Evolutionary conservation across 116 monocot species (phyloP), one percentile per base, ranked within the genome.

Genomic region (Dioscorea cayenensis): DNA sequence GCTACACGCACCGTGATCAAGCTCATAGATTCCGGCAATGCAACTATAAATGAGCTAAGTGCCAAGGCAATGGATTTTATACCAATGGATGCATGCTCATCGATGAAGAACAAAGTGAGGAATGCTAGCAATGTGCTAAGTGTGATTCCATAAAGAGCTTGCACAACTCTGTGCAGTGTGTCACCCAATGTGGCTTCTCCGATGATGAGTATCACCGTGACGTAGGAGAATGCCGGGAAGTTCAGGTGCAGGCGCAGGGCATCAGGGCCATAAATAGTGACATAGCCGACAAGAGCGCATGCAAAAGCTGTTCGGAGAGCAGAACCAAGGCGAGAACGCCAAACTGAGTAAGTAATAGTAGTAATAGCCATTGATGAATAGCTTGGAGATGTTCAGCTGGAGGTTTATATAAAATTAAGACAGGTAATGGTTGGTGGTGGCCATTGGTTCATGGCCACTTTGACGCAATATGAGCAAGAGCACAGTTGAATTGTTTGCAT

Each of bases 141-240:
- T 14, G 71, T 14, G 2, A 67, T 71, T 4, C 78, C 87, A 37
- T 73, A 81, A 16, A 84, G 8, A 2, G 84, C 72, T n/a, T 63
- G 25, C 27, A 65, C 66, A 9, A 76, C 73, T 6, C 81, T 76
- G n/a, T 49, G 78, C n/a, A 87, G 48, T 11, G 78, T 36, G 13
- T 75, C 81, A 0, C 84, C 87, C 11, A 84, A 73, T 23, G 79
- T 81, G 43, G 84, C 87, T 23, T 84, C 84, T 4, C 81, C 76
- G 2, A 71, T 64, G 52, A 84, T 43, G 67, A 87, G 77, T 35
- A 81, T 70, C 5, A 84, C 75, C 7, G 75, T 69, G 12, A 87
- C 87, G 52, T 87, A 87, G 35, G 87, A 81, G 73, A 87, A 84
- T 43, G 84, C 87, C 0, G 87, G 84, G 67, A 79, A 87, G 3